These are phyloP conservation scores for Gastrodia elata DNA, from an alignment of 106 monocot genomes.

Conservation along the genomic window DNA sequence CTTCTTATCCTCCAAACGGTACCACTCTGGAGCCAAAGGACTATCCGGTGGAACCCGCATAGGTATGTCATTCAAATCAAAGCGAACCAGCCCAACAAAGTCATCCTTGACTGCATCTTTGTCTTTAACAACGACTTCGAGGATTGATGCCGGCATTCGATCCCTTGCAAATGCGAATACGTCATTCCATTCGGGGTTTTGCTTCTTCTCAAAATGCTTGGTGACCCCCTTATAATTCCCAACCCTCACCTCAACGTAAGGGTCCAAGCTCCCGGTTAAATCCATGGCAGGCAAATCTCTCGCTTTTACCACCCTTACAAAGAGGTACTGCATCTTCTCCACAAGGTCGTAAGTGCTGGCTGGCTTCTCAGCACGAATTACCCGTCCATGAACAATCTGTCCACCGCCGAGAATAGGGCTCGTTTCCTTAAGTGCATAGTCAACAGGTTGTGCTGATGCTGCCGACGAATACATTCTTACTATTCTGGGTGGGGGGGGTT, in stretches of 20 bases:
- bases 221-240: slow-evolving; percentile 52
- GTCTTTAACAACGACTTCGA: slow-evolving; percentile 48
- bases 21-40: slow-evolving; percentile 26
- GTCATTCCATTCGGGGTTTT: slow-evolving; percentile 49
- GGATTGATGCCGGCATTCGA: slow-evolving; percentile 21
- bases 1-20: slow-evolving; percentile 19
- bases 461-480: slow-evolving; percentile 30
- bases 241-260: slow-evolving; percentile 48
- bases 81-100: slow-evolving; percentile 29
- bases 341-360: slow-evolving; percentile 48
- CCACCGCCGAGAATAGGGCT: slow-evolving; percentile 24
- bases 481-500: slow-evolving; percentile 25
- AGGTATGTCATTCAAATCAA: slow-evolving; percentile 38
- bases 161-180: slow-evolving; percentile 58
- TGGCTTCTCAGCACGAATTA: slow-evolving; percentile 31
- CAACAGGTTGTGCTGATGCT: slow-evolving; percentile 27
- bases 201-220: slow-evolving; percentile 34
- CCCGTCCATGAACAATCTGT: slow-evolving; percentile 29
- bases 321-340: slow-evolving; percentile 51
- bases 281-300: slow-evolving; percentile 33
- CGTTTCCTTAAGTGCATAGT: slow-evolving; percentile 49
- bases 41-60: slow-evolving; percentile 20
- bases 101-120: slow-evolving; percentile 48
- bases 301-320: slow-evolving; percentile 48
- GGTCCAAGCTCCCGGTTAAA: slow-evolving; percentile 37